Base-by-base conservation (phyloP, 345 rosid genomes). In the Dimocarpus longan region DNA sequence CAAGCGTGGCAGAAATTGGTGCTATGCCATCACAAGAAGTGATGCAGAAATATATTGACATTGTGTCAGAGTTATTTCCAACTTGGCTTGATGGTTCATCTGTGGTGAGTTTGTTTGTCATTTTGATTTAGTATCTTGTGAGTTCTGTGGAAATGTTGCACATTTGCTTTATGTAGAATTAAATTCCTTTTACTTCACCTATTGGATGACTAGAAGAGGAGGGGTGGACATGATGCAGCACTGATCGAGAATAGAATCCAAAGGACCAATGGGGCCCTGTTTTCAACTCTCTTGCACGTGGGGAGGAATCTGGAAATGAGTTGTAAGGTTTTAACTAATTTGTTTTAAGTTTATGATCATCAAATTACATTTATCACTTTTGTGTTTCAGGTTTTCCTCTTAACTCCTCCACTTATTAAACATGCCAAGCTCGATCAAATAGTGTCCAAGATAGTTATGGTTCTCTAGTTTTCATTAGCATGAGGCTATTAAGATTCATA, bases 221-320 rank as follows among this genome's bases (percentile, higher is more conserved):
- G 82, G 84, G 86, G 81, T 54, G 73, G 88, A 52, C 82, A 72
- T 74, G 85, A 76, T 76, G 88, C 84, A 82, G 89, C 79, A 46
- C 66, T n/a, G n/a, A n/a, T n/a, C 79, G 22, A 80, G 67, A 68
- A 56, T 78, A 57, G 90, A 91, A 73, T 69, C 88, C 43, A 85
- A 79, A 80, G 94, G 90, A 79, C 90, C 95, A 12, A 83, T 96
- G 93, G 98, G 98, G 73, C 93, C n/a, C 99, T 5, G 93, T 90
- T 86, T 96, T 96, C 85, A 94, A 98, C 91, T 90, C 99, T 28
- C 88, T 88, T 76, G 88, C 87, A 26, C 83, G 84, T 39, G 93
- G 94, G 84, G 98, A 90, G 59, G 96, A 90, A 92, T 81, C 98
- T 66, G 88, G 85, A 86, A 85, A 84, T 90, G 99, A 94, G 67